A percentile compares a stretch with the other conserved stretches of the same genome.
Evolutionary conservation across 2,329 filamentous ascomycete genomes (phyloP).

Genomic region (Alternaria sp.): DNA sequence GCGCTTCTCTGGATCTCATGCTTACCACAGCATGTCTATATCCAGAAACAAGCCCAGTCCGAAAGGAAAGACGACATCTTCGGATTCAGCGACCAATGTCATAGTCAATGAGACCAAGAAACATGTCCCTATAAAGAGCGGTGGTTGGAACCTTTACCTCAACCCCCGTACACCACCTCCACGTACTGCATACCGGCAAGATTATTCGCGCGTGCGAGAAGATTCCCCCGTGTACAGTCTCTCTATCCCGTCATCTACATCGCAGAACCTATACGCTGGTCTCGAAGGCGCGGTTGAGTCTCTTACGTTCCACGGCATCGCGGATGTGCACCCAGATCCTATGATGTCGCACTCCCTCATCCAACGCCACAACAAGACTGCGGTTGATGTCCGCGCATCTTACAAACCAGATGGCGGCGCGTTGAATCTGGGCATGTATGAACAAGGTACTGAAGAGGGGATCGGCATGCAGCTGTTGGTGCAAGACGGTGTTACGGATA

Average conservation of each 20-base stretch:
- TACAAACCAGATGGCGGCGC: conserved; percentile 51
- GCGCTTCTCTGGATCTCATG: conserved; percentile 58
- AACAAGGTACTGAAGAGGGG: conserved; percentile 50
- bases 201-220: conserved; percentile 29
- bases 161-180: conserved; percentile 44
- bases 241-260: conserved; percentile 56
- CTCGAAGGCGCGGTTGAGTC: conserved; percentile 57
- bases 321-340: conserved; percentile 56
- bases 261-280: conserved; percentile 58
- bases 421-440: conserved; percentile 58
- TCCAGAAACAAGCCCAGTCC: conserved; percentile 8
- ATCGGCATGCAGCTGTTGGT: conserved; percentile 52
- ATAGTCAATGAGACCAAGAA: conserved; percentile 19
- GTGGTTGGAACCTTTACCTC: conserved; percentile 60
- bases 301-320: conserved; percentile 55
- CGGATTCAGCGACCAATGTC: conserved; percentile 28
- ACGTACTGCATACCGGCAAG: conserved; percentile 23
- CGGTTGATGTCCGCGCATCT: conserved; percentile 38
- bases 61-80: neutral
- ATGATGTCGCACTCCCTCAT: conserved; percentile 36
- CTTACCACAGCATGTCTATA: conserved; percentile 49
- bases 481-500: conserved; percentile 48
- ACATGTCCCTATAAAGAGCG: conserved; percentile 16
- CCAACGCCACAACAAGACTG: conserved; percentile 18
- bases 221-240: conserved; percentile 60